A percentile compares a stretch with the other conserved stretches of the same genome.
Conservation (phyloP, 345 rosid species). For the Salix udensis region DNA sequence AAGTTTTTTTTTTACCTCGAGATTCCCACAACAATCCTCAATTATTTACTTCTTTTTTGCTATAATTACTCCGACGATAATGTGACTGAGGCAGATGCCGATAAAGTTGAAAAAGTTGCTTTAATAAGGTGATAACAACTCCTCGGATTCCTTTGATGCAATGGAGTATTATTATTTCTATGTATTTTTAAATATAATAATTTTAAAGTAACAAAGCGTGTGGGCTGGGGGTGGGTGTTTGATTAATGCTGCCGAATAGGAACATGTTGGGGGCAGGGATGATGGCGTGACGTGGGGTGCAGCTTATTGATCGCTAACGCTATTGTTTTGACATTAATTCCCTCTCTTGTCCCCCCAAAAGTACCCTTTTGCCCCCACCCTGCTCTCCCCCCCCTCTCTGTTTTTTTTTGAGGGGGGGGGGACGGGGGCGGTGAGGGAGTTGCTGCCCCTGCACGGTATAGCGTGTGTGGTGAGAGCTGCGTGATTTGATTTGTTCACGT, state of each 20-base stretch:
- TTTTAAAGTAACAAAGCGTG: not conserved
- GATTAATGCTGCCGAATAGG: not conserved
- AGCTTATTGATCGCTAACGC: conserved; percentile 9
- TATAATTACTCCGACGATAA: not conserved
- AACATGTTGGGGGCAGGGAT: conserved; percentile 4
- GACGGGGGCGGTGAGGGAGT: not conserved
- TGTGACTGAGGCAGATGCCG: not conserved
- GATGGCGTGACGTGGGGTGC: conserved; percentile 30
- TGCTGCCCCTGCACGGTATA: not conserved
- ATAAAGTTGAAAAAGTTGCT: conserved; percentile 1
- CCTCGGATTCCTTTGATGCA: conserved; percentile 12
- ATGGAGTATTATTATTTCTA: not conserved
- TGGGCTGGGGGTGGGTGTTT: not conserved
- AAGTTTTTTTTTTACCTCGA: not conserved
- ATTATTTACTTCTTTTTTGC: not conserved
- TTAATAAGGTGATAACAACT: not conserved
- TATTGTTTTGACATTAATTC: conserved; percentile 19
- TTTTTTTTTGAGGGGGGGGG: too few species aligned
- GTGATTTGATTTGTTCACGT: not conserved
- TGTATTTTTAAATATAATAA: not conserved
- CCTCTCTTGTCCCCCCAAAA: conserved; percentile 16
- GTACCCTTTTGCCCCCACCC: conserved; percentile 13
- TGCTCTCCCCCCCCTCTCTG: too few species aligned
- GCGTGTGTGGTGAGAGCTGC: not conserved
- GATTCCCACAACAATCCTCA: not conserved